Conservation (phyloP, 202 grass and related monocot genomes). For the Eragrostis tef region DNA sequence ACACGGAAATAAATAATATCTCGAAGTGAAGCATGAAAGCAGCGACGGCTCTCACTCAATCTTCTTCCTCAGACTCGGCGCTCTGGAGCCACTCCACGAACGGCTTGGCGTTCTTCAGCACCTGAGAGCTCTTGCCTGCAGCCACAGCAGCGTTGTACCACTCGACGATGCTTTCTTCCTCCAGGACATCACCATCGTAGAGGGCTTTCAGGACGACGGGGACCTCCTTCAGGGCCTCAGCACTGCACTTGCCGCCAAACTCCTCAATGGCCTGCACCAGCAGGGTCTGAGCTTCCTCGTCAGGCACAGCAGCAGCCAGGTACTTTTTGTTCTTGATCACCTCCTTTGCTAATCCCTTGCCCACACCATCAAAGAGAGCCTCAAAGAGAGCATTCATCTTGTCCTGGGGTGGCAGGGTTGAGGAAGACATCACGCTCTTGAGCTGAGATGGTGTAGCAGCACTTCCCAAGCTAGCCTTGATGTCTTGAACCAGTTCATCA, state of each 20-base stretch:
- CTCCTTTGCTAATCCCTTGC: conserved; percentile 68
- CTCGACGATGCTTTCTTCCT: conserved; percentile 64
- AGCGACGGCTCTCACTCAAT: conserved; percentile 45
- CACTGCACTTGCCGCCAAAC: conserved; percentile 59
- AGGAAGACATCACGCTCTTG: conserved; percentile 41
- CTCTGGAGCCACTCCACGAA: conserved; percentile 80
- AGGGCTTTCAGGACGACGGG: conserved; percentile 65
- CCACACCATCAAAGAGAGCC: conserved; percentile 57
- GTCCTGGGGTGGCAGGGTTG: conserved; percentile 50
- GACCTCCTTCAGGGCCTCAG: conserved; percentile 69
- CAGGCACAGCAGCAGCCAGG: conserved; percentile 53
- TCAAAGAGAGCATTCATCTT: conserved; percentile 62
- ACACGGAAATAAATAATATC: neutral
- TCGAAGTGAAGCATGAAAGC: neutral
- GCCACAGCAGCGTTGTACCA: conserved; percentile 59
- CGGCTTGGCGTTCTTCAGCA: conserved; percentile 60
- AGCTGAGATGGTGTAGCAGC: conserved; percentile 51
- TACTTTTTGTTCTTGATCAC: conserved; percentile 71
- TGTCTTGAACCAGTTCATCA: conserved; percentile 50
- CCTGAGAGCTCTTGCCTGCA: conserved; percentile 48
- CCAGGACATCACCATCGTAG: conserved; percentile 71
- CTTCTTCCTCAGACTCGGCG: conserved; percentile 64
- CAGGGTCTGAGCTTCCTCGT: conserved; percentile 55
- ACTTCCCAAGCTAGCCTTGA: conserved; percentile 58
- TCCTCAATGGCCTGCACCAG: conserved; percentile 60